Evolutionary conservation across 495 filamentous ascomycete species (phyloP), one percentile per base, ranked within the genome.

Genomic region (Penicillium simplicissimum): DNA sequence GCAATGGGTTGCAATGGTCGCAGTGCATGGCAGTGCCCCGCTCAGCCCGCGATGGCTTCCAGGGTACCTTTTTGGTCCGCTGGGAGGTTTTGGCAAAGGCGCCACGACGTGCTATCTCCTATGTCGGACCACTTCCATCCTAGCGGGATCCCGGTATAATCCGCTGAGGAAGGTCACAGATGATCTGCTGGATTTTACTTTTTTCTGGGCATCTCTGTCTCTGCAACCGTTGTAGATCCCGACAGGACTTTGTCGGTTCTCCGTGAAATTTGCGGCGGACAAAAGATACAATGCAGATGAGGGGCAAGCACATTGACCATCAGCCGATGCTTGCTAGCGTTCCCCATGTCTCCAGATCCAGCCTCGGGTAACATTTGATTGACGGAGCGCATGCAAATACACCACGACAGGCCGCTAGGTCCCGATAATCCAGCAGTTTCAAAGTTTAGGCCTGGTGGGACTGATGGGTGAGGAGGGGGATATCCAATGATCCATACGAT

Each of bases 351-450:
- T 51, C 52, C 58, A 63, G 52, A 64, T 55, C 53, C 58, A 68
- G 60, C 63, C 58, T 59, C 61, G 66, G 63, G 63, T 60, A 51
- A 57, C 63, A 64, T 68, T 37, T 68, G 66, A 66, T 68, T 70
- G 59, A 70, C 61, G 55, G 61, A 64, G 54, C 15, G 54, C 34
- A 37, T 43, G 40, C 19, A 23, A n/a, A n/a, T n/a, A n/a, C n/a
- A n/a, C n/a, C n/a, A 36, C 17, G 33, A 40, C 34, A 59, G 36
- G 55, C 64, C 60, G 57, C 58, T 34, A 36, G 59, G 49, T 49
- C 58, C 63, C 61, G 55, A 60, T 23, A 63, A 60, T 60, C 33
- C 57, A 64, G 58, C 65, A 59, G 34, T 52, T 66, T 66, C 62
- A 66, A 68, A 58, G 62, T 66, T 64, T 60, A 68, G 58, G 15